These are phyloP conservation scores for Globisporangium spinosum DNA, from an alignment of 352 stramenopile species.

Conservation along the genomic window DNA sequence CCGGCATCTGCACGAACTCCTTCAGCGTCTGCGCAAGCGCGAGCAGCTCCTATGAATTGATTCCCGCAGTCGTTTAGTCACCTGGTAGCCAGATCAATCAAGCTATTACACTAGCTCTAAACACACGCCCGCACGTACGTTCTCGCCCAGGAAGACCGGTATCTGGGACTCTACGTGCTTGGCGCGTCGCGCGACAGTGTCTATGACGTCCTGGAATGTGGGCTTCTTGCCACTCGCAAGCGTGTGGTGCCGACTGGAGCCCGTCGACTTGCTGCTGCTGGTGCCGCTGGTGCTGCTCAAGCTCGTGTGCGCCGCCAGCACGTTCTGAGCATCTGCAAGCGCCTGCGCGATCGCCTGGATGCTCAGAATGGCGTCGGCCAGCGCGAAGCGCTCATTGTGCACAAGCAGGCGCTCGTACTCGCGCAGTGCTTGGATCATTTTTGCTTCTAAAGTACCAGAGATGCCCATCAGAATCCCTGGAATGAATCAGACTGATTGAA, in stretches of 20 bases:
- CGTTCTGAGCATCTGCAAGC: not conserved
- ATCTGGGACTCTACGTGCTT: slow-evolving; percentile 2
- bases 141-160: slow-evolving; percentile 24
- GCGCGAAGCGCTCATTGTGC: slow-evolving; percentile 33
- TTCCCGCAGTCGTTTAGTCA: not conserved
- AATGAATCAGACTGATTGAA: not conserved
- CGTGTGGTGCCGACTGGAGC: not conserved
- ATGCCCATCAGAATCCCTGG: not conserved
- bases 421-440: slow-evolving; percentile 15
- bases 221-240: not conserved
- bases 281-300: not conserved
- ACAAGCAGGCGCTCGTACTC: slow-evolving; percentile 49
- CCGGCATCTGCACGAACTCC: slow-evolving; percentile 14
- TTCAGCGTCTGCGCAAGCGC: slow-evolving; percentile 14
- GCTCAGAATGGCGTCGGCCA: slow-evolving; percentile 25
- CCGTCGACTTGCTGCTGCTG: not conserved
- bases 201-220: slow-evolving; percentile 11
- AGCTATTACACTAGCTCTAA: not conserved
- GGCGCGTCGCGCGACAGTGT: slow-evolving; percentile 10
- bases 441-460: not conserved
- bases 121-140: slow-evolving; percentile 7
- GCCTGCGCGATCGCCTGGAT: not conserved
- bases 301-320: not conserved
- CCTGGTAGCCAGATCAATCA: not conserved
- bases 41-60: slow-evolving; percentile 18